A percentile compares a stretch with the other conserved stretches of the same genome.
Conservation (phyloP, 2,329 filamentous ascomycete species). For the Aspergillus japonicus region DNA sequence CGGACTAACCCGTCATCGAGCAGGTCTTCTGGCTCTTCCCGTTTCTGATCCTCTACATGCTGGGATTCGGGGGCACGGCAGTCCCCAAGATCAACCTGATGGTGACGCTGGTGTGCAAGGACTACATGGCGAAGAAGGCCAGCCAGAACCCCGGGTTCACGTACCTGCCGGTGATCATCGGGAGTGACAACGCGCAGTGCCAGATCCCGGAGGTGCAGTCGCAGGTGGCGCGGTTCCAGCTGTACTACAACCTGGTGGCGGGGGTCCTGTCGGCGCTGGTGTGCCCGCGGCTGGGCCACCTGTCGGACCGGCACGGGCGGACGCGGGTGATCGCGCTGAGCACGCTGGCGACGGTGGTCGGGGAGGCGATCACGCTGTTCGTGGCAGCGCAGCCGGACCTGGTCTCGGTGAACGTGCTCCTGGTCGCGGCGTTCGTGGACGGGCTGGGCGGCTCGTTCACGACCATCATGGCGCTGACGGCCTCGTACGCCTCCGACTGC, state of each 20-base stretch:
- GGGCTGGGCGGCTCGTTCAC: slow-evolving; percentile 88
- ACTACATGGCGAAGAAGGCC: slow-evolving; percentile 72
- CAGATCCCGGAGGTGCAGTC: slow-evolving; percentile 75
- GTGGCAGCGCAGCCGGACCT: slow-evolving; percentile 71
- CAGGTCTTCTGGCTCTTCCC: slow-evolving; percentile 80
- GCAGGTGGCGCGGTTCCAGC: slow-evolving; percentile 72
- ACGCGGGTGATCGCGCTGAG: slow-evolving; percentile 71
- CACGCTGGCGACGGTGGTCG: slow-evolving; percentile 69
- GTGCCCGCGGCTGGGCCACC: slow-evolving; percentile 75
- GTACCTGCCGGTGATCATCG: slow-evolving; percentile 64
- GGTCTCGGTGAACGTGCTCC: slow-evolving; percentile 73
- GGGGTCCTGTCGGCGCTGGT: slow-evolving; percentile 78
- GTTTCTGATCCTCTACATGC: slow-evolving; percentile 76
- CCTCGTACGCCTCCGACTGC: slow-evolving; percentile 89
- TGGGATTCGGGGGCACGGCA: slow-evolving; percentile 81
- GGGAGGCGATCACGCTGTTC: slow-evolving; percentile 74
- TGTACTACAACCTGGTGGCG: slow-evolving; percentile 70
- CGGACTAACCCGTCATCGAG: slow-evolving; percentile 6
- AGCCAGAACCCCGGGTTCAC: slow-evolving; percentile 58
- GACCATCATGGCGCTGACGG: slow-evolving; percentile 71
- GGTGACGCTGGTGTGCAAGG: slow-evolving; percentile 75
- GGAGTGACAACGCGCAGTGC: slow-evolving; percentile 74
- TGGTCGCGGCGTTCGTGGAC: slow-evolving; percentile 75
- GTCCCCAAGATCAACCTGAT: slow-evolving; percentile 89
- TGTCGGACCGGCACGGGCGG: slow-evolving; percentile 85